Evolutionary conservation across 805 yeast genomes (phyloP), one percentile per base, ranked within the genome.

Genomic region (Saccharomyces eubayanus): DNA sequence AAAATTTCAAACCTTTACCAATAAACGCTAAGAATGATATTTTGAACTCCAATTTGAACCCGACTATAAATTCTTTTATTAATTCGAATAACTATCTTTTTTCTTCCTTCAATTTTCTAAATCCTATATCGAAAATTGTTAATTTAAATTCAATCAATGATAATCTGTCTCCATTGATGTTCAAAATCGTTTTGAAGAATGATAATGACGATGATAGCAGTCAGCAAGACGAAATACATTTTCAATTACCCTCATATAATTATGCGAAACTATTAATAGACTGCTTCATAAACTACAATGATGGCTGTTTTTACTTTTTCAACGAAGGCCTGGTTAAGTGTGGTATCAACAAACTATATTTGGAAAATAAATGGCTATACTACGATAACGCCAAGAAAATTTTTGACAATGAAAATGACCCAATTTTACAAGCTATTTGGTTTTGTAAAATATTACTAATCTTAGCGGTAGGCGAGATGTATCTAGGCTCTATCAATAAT

Each of bases 381-480:
- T 87, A 85, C 65, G 79, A 84, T 24, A 51, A 28, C 28, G 31
- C 9, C 16, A 51, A 29, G 72, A 72, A 3, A 10, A 62, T 70
- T 2, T 66, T 66, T 47, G 68, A 73, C 31, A 66, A 69, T 36
- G 43, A 36, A 16, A 36, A 36, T 5, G 78, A 84, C 57, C 78
- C 87, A 5, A 80, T 84, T 29, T 72, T 85, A 52, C 89, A 86
- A 65, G 83, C 90, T 0, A 85, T 87, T 48, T 87, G 91, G 89
- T 85, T 85, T 61, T 85, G 92, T 71, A 87, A 87, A 66, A 78
- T 85, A 5, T 64, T 87, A 24, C 68, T 87, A 51, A 84, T 87
- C 27, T 86, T 87, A 66, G 89, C 92, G 4, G 78, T 82, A 49
- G 94, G 95, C 16, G 95, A 87, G 65, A 85, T 87, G 88, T 87